Evolutionary conservation across 129 eudicot genomes (phyloP).

Genomic region (Flaveria trinervia): DNA sequence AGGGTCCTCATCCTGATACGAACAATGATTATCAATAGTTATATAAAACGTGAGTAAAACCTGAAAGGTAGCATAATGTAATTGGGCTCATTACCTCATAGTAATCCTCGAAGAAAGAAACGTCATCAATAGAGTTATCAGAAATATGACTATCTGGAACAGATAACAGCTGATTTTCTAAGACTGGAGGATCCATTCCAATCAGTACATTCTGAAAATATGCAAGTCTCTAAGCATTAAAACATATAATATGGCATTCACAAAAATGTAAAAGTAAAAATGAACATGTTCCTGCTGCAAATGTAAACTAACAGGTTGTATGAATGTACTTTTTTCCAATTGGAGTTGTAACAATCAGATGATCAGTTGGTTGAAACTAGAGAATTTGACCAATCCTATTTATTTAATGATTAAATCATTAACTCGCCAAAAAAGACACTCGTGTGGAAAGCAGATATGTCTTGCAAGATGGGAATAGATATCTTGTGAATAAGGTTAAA

Average conservation of each 20-base stretch:
- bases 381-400: neutral
- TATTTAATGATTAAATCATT: neutral
- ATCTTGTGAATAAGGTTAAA: neutral
- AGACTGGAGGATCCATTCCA: slow-evolving; percentile 59
- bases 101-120: slow-evolving; percentile 41
- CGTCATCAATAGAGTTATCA: slow-evolving; percentile 41
- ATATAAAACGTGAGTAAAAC: neutral
- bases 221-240: slow-evolving; percentile 5
- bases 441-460: neutral
- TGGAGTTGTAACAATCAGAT: neutral
- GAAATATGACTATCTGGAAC: slow-evolving; percentile 38
- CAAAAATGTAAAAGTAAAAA: slow-evolving; percentile 3
- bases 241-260: neutral
- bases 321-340: neutral
- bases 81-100: slow-evolving; percentile 43
- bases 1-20: slow-evolving; percentile 46
- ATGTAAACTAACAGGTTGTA: neutral
- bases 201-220: slow-evolving; percentile 60
- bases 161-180: slow-evolving; percentile 48
- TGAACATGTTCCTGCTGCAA: neutral
- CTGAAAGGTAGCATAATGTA: slow-evolving; percentile 17
- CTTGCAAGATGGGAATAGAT: too few relatives aligned
- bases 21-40: slow-evolving; percentile 1
- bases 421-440: neutral
- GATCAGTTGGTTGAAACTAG: neutral